Evolutionary conservation across 106 monocot genomes (phyloP).

Genomic region (Allium fistulosum): DNA sequence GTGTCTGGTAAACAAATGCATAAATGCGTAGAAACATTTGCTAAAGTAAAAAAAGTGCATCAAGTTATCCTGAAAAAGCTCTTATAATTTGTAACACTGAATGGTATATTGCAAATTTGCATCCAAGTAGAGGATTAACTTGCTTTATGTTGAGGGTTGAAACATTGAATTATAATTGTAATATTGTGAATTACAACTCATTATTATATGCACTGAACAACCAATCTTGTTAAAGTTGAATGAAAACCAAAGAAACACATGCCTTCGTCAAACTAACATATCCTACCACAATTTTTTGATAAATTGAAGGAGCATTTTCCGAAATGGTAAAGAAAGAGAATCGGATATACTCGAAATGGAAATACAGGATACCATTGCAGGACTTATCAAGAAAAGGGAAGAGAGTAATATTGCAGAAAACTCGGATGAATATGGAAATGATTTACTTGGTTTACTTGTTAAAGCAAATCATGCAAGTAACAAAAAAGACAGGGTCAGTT

Average conservation of each 20-base stretch:
- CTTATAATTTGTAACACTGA: background rate
- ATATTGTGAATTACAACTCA: too few relatives aligned
- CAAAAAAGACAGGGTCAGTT: background rate
- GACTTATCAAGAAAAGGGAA: constrained; percentile 6
- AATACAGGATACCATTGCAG: constrained; percentile 6
- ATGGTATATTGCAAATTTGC: background rate
- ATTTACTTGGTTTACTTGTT: constrained; percentile 12
- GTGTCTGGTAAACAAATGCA: too few relatives aligned
- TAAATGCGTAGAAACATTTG: background rate
- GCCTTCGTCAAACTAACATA: background rate
- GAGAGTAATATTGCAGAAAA: background rate
- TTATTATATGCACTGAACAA: too few relatives aligned
- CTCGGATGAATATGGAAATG: constrained; percentile 6
- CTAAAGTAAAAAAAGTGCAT: background rate
- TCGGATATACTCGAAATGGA: constrained; percentile 5
- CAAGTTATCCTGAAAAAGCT: background rate
- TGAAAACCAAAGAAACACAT: too few relatives aligned
- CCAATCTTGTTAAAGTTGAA: too few relatives aligned
- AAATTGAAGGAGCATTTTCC: background rate
- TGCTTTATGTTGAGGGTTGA: background rate
- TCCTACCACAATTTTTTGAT: background rate
- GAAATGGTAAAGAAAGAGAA: constrained; percentile 8
- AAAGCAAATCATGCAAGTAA: background rate
- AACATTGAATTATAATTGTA: background rate
- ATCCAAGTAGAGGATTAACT: background rate